phyloP scores from a whole-genome alignment of 371 early-diverging fungal species.

The Mortierella sp. region DNA sequence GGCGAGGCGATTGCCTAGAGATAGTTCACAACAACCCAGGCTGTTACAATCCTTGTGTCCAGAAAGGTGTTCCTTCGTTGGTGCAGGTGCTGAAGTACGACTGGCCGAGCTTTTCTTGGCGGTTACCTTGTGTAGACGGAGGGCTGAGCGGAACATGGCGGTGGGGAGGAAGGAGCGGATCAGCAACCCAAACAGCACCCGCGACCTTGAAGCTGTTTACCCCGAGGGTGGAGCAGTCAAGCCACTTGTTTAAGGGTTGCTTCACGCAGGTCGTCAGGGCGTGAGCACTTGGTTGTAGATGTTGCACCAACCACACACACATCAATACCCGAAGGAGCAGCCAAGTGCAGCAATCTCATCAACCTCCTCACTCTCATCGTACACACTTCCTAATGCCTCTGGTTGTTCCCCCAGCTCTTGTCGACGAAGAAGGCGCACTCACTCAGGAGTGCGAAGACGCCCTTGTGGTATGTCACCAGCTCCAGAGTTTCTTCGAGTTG shows the following conservation, averaged over 20 bases:
- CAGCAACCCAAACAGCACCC: too few species aligned
- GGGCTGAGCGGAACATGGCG: slow-evolving; percentile 26
- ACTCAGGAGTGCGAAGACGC: slow-evolving; percentile 56
- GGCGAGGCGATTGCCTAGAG: slow-evolving; percentile 37
- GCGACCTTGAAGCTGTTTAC: too few species aligned
- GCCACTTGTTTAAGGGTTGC: too few species aligned
- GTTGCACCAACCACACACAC: too few species aligned
- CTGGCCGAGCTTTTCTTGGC: neutral
- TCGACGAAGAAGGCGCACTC: slow-evolving; percentile 57
- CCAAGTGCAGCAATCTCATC: too few species aligned
- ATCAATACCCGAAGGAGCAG: too few species aligned
- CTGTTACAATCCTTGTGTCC: neutral
- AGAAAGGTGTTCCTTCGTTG: neutral
- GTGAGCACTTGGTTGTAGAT: too few species aligned
- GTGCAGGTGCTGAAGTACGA: neutral
- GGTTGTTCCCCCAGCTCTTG: slow-evolving; percentile 49
- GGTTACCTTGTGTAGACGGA: slow-evolving; percentile 33
- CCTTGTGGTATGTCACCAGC: slow-evolving; percentile 39
- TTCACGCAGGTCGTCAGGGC: too few species aligned
- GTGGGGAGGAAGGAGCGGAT: neutral
- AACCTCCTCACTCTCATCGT: too few species aligned
- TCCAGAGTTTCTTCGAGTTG: neutral
- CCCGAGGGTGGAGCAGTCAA: too few species aligned
- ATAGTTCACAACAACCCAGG: neutral
- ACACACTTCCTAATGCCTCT: slow-evolving; percentile 27